These are phyloP conservation scores for Metschnikowia orientalis DNA, from an alignment of 805 yeast species.

Conservation along the genomic window DNA sequence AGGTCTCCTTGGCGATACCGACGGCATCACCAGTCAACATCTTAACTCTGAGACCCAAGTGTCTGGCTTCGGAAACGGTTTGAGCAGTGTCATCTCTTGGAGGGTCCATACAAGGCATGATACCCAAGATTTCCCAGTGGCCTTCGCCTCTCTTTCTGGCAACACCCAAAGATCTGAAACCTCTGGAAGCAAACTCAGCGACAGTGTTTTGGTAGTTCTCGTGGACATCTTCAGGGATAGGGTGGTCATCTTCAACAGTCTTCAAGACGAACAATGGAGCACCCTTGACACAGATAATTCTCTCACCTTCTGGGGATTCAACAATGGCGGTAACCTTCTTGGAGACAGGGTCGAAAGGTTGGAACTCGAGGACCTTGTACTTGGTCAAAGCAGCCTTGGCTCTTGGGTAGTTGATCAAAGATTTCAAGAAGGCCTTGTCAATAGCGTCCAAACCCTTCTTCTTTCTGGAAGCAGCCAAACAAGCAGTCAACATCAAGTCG, in stretches of 20 bases:
- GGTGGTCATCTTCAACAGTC: constrained; percentile 96
- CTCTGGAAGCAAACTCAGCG: constrained; percentile 96
- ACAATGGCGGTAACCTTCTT: constrained; percentile 94
- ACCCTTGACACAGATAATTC: constrained; percentile 95
- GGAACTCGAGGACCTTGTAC: constrained; percentile 93
- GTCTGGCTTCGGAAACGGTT: constrained; percentile 87
- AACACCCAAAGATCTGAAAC: constrained; percentile 98
- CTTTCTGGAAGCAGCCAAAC: constrained; percentile 97
- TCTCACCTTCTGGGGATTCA: constrained; percentile 93
- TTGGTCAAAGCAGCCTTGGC: constrained; percentile 90
- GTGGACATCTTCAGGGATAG: constrained; percentile 88
- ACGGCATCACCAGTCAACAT: constrained; percentile 99
- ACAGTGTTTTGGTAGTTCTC: constrained; percentile 96
- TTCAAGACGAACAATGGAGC: constrained; percentile 95
- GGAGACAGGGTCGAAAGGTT: constrained; percentile 96
- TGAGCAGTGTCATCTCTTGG: constrained; percentile 98
- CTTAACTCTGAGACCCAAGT: constrained; percentile 90
- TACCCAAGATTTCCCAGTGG: constrained; percentile 96
- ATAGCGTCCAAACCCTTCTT: constrained; percentile 97
- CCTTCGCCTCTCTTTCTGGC: constrained; percentile 98
- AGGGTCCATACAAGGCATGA: constrained; percentile 98
- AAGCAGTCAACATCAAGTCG: constrained; percentile 94
- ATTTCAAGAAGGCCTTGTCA: constrained; percentile 93
- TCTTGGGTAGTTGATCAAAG: constrained; percentile 82
- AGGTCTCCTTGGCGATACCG: constrained; percentile 97